These are phyloP conservation scores for Psilocybe subaeruginosa DNA, from an alignment of 768 basidiomycete species.

Conservation along the genomic window DNA sequence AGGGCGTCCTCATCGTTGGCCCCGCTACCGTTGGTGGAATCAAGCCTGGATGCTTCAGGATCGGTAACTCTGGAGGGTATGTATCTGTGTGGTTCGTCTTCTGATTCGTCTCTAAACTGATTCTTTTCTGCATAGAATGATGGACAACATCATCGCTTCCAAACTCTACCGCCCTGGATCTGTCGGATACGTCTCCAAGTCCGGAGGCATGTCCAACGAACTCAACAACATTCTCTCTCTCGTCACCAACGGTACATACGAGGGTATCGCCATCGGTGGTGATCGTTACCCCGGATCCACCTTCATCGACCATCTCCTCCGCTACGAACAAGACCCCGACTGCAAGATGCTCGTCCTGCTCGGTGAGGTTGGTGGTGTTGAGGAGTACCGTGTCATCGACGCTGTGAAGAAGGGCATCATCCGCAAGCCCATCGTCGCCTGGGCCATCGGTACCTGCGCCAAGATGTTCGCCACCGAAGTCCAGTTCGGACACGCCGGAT, in stretches of 20 bases:
- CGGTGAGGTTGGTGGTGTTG: constrained; percentile 98
- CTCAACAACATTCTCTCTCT: constrained; percentile 99
- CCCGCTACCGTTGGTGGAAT: constrained; percentile 99
- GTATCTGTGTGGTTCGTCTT: constrained; percentile 22
- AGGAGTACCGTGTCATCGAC: constrained; percentile 98
- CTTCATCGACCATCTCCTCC: constrained; percentile 98
- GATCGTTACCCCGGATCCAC: constrained; percentile 98
- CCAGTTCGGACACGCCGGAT: constrained; percentile 98
- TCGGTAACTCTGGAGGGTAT: constrained; percentile 97
- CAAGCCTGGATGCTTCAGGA: constrained; percentile 99
- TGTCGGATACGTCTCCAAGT: constrained; percentile 99
- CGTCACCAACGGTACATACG: constrained; percentile 96
- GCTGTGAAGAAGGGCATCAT: constrained; percentile 93
- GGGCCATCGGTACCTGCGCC: constrained; percentile 99
- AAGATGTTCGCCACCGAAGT: constrained; percentile 99
- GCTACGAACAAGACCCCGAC: constrained; percentile 95
- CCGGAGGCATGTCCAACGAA: constrained; percentile 99
- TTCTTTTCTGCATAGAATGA: constrained; percentile 67
- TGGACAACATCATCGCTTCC: constrained; percentile 99
- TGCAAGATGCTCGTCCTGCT: constrained; percentile 99
- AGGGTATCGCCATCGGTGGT: constrained; percentile 99
- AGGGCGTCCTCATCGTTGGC: constrained; percentile 88
- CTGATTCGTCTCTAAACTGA: constrained; percentile 9
- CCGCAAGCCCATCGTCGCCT: constrained; percentile 98
- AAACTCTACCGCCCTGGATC: constrained; percentile 98